Evolutionary conservation across 306 rosid genomes (phyloP), one percentile per base, ranked within the genome.

Genomic region (Coriaria nepalensis): DNA sequence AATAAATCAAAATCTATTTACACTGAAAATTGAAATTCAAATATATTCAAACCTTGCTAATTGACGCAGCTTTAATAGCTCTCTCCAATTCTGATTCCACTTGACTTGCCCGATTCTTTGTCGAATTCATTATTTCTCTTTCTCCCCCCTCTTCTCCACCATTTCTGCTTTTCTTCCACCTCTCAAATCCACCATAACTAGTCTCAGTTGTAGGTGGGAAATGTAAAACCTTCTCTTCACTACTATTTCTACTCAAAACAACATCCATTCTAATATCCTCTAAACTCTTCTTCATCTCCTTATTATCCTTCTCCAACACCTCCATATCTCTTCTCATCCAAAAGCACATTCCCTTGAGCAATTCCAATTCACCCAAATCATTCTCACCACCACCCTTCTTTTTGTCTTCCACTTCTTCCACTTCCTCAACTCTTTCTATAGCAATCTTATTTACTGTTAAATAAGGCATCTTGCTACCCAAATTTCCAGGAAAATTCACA

Each of bases 31-130:
- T n/a, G n/a, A n/a, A n/a, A n/a, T n/a, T n/a, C n/a, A n/a, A n/a
- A n/a, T n/a, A n/a, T n/a, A n/a, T 54, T 53, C 63, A 37, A 64
- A 73, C 67, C 80, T 74, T 51, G 54, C 63, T 67, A 76, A 42
- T 75, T 29, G 95, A 68, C 60, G 93, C 86, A 50, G 81, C 90
- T 61, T 73, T 82, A 44, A 90, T 77, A 43, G 95, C 95, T 65
- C 76, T 81, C 80, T 90, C 64, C 80, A 90, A 67, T 64, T 90
- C 87, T 11, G 82, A 79, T 63, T 90, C 94, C 52, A 90, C 40
- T 50, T 90, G 82, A 40, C 68, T 64, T 6, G 42, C 76, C 8
- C 50, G 62, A 50, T 33, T 64, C 2, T 48, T 59, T 2, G 76
- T n/a, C n/a, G n/a, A n/a, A n/a, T n/a, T 43, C 76, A 65, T 77